Evolutionary conservation across 2,329 filamentous ascomycete species (phyloP), one percentile per base, ranked within the genome.

Genomic region (Periconia macrospinosa): DNA sequence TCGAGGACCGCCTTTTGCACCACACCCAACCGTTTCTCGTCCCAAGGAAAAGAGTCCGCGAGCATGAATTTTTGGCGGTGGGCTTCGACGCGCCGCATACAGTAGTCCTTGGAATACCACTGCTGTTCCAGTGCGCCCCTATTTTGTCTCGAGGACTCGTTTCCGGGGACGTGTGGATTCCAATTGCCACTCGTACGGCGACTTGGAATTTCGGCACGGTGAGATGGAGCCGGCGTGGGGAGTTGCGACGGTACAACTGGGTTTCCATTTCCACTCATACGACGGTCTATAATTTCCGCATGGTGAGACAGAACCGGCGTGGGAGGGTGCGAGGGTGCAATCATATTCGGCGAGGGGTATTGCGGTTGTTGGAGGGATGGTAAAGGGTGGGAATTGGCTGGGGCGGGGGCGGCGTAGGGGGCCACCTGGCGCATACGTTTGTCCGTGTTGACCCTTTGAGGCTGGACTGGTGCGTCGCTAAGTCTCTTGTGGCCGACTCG

Each of bases 1-100:
- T 19, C 41, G 30, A 48, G 55, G 51, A 59, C 65, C 61, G 57
- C 77, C 66, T 62, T 74, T 75, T 54, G 76, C 67, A 65, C 62
- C 55, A 59, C 67, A 47, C 52, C 62, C 23, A 70, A 10, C 6
- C 67, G 62, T 42, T 23, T 45, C 13, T 6, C 30, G 35, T 67
- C 61, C 27, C 8, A 11, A 9, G 17, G 23, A n/a, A 17, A 19
- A 19, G 41, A 6, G 3, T 43, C 17, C 6, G 6, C 14, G 17
- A 17, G 14, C 17, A 43, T 19, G 17, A 8, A 13, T 7, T 43
- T 43, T 14, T 19, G 41, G 11, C 33, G 33, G 11, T 37, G 33
- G 33, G 11, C 3, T 3, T 37, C 5, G 11, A 37, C 11, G 5
- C 15, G 11, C 33, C 11, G 11, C 33, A 37, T 6, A n/a, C 11